These are phyloP conservation scores for Persicaria tinctoria DNA, from an alignment of 148 eudicot species.

Conservation along the genomic window DNA sequence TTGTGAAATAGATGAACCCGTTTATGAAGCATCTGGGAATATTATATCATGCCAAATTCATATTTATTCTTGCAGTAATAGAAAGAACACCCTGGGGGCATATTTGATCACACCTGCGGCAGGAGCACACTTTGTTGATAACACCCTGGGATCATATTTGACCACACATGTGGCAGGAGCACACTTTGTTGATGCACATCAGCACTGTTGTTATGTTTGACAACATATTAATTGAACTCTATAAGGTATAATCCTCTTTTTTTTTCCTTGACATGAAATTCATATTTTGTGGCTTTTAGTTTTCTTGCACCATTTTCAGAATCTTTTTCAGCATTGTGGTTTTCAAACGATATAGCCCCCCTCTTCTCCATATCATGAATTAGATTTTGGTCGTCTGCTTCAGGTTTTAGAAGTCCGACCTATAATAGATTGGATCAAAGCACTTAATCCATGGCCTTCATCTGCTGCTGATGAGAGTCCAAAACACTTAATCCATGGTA, in stretches of 20 bases:
- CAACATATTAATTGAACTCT: too few relatives aligned
- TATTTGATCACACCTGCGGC: slow-evolving; percentile 76
- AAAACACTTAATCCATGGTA: too few relatives aligned
- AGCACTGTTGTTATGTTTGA: too few relatives aligned
- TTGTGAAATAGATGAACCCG: not conserved
- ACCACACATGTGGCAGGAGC: slow-evolving; percentile 86
- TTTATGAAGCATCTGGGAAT: not conserved
- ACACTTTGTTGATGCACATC: slow-evolving; percentile 41
- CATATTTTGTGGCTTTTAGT: too few relatives aligned
- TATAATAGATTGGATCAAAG: slow-evolving; percentile 91
- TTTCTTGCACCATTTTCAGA: too few relatives aligned
- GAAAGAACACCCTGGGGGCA: slow-evolving; percentile 79
- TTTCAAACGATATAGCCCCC: not conserved
- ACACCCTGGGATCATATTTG: slow-evolving; percentile 71
- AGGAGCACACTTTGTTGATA: slow-evolving; percentile 75
- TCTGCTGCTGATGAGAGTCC: too few relatives aligned
- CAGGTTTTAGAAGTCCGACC: slow-evolving; percentile 93
- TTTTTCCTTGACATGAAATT: too few relatives aligned
- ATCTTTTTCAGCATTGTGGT: not conserved
- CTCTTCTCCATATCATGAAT: not conserved
- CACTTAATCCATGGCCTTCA: too few relatives aligned
- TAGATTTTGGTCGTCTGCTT: not conserved
- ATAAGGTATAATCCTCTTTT: too few relatives aligned
- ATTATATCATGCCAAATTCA: slow-evolving; percentile 9
- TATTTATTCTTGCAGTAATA: slow-evolving; percentile 19